A percentile compares a stretch with the other conserved stretches of the same genome.
These are phyloP conservation scores for Chlamydomonas sp. DNA, from an alignment of 139 green algal genomes.

Conservation along the genomic window DNA sequence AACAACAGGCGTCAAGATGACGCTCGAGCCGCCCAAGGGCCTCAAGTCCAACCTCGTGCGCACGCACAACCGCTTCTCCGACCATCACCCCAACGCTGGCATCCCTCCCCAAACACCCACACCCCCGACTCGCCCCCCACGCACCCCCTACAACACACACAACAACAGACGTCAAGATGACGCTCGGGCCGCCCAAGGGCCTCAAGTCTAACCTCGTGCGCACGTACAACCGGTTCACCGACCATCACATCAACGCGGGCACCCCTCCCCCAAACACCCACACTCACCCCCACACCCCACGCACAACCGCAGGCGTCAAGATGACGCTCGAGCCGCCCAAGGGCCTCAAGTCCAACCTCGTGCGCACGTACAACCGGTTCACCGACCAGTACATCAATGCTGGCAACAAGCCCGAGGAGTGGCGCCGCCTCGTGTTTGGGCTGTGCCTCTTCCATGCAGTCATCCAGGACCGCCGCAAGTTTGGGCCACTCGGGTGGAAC, in stretches of 20 bases:
- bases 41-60: slow-evolving; percentile 63
- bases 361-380: slow-evolving; percentile 50
- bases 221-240: slow-evolving; percentile 51
- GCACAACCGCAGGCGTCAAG: no score
- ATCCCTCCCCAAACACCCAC: no score
- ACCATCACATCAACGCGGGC: slow-evolving; percentile 55
- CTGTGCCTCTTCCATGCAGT: slow-evolving; percentile 62
- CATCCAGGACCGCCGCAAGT: slow-evolving; percentile 66
- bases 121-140: no score
- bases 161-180: slow-evolving; percentile 84
- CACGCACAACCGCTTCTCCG: slow-evolving; percentile 49
- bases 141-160: no score
- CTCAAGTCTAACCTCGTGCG: slow-evolving; percentile 63
- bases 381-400: slow-evolving; percentile 56
- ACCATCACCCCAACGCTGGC: no score
- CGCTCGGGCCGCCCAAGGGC: slow-evolving; percentile 71
- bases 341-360: slow-evolving; percentile 63
- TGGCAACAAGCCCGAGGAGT: slow-evolving; percentile 52
- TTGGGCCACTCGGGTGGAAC: slow-evolving; percentile 74
- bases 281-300: slow-evolving; percentile 40
- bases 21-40: slow-evolving; percentile 71
- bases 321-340: slow-evolving; percentile 81
- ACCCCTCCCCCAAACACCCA: slow-evolving; percentile 35
- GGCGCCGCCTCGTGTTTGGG: slow-evolving; percentile 59
- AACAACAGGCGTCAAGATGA: slow-evolving; percentile 85